These are phyloP conservation scores for Phaseolus coccineus DNA, from an alignment of 331 rosid genomes.

Conservation along the genomic window DNA sequence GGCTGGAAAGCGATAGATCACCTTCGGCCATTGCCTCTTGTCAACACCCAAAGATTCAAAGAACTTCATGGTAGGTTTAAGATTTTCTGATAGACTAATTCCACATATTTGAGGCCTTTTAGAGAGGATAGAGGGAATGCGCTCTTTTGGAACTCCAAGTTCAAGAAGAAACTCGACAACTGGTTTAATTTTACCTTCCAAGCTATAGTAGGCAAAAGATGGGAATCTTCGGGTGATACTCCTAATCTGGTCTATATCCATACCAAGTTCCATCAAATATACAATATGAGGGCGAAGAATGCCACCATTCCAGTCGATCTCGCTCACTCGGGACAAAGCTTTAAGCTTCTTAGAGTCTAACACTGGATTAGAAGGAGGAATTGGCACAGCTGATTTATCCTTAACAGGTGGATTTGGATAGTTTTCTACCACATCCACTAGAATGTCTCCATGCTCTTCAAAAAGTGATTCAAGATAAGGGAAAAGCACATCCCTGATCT, in stretches of 20 bases:
- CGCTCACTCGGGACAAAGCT: constrained; percentile 74
- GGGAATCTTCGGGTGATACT: constrained; percentile 70
- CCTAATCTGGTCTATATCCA: constrained; percentile 81
- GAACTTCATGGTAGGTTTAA: constrained; percentile 85
- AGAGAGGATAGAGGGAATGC: constrained; percentile 67
- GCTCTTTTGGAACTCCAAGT: constrained; percentile 80
- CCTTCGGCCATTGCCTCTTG: constrained; percentile 90
- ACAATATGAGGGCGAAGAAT: constrained; percentile 77
- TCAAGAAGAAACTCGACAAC: constrained; percentile 88
- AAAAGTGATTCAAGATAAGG: constrained; percentile 82
- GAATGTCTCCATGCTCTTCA: constrained; percentile 66
- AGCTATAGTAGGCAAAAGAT: constrained; percentile 81
- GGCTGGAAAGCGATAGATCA: constrained; percentile 83
- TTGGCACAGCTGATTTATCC: constrained; percentile 54
- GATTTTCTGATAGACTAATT: constrained; percentile 80
- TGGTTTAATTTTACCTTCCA: constrained; percentile 92
- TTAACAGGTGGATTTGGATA: constrained; percentile 76
- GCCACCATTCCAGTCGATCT: constrained; percentile 65
- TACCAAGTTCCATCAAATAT: constrained; percentile 84
- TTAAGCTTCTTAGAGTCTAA: constrained; percentile 62
- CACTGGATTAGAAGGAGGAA: constrained; percentile 50
- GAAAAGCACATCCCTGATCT: constrained; percentile 83
- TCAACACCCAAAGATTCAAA: constrained; percentile 87
- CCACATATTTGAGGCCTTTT: constrained; percentile 97
- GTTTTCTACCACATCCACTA: constrained; percentile 70